Percentiles rank a stretch among this genome's conserved stretches.
Evolutionary conservation across 768 basidiomycete genomes (phyloP).

Genomic region (Amylocystis lapponica): DNA sequence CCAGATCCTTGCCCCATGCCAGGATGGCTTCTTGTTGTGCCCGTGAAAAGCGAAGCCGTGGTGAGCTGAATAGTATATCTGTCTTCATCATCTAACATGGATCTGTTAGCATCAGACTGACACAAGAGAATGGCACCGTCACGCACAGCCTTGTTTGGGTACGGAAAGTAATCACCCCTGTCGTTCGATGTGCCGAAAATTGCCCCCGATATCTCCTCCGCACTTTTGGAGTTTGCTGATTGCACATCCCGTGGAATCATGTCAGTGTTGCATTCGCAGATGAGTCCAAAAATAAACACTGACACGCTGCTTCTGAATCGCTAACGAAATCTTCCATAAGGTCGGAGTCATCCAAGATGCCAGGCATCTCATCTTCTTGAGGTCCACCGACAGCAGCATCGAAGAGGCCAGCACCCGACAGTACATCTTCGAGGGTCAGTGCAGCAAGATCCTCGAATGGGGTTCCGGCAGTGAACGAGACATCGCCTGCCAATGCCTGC

Average conservation of each 20-base stretch:
- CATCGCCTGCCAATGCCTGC: neutral
- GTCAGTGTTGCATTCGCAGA: no score
- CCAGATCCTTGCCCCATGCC: conserved; percentile 23
- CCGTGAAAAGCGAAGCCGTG: conserved; percentile 24
- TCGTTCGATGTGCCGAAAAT: neutral
- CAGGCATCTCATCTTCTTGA: neutral
- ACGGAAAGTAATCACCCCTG: neutral
- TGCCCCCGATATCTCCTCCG: neutral
- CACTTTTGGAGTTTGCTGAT: neutral
- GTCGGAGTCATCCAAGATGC: neutral
- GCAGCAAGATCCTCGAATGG: neutral
- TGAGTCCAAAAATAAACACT: no score
- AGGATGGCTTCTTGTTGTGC: conserved; percentile 25
- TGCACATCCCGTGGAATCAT: no score
- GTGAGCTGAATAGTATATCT: conserved; percentile 27
- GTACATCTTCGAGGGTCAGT: neutral
- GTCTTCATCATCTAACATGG: conserved; percentile 22
- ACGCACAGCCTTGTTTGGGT: neutral
- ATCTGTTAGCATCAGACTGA: neutral
- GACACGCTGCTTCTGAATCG: no score
- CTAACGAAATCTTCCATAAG: neutral
- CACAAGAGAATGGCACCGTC: neutral
- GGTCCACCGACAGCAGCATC: neutral
- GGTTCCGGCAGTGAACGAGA: neutral
- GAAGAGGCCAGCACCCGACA: neutral